Percentiles rank a stretch among this genome's conserved stretches.
These are phyloP conservation scores for Puya raimondii DNA, from an alignment of 176 grass and related monocot species.

Conservation along the genomic window DNA sequence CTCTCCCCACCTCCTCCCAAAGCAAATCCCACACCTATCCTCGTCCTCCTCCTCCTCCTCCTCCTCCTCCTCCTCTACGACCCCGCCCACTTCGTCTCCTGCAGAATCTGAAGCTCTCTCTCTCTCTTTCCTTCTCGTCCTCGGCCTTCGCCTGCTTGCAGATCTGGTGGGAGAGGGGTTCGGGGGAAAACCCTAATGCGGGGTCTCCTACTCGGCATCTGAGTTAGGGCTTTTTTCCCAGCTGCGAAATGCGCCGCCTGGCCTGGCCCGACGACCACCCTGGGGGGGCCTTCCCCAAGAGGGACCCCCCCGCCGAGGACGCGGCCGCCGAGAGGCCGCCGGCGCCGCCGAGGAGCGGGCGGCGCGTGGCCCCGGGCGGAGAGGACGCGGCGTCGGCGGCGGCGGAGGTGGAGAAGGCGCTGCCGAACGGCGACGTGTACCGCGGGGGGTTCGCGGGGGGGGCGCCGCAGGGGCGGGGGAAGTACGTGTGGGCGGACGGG, in stretches of 20 bases:
- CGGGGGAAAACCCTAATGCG: not conserved
- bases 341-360: conserved; percentile 24
- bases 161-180: not conserved
- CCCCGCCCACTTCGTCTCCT: not conserved
- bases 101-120: not conserved
- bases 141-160: not conserved
- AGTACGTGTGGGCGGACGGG: conserved; percentile 82
- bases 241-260: not conserved
- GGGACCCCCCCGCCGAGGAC: not conserved
- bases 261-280: not conserved
- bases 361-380: conserved; percentile 54
- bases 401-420: conserved; percentile 57
- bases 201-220: not conserved
- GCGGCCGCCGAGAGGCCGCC: conserved; percentile 1
- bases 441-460: conserved; percentile 40
- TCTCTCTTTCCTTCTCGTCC: not conserved
- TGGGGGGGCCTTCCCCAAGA: conserved; percentile 7
- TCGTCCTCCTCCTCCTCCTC: conserved; percentile 2
- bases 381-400: not conserved
- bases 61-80: conserved; percentile 1
- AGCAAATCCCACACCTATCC: not conserved
- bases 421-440: conserved; percentile 78
- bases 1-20: no score
- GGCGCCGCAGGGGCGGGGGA: conserved; percentile 68
- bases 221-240: not conserved